Conservation (phyloP, 2,329 filamentous ascomycete species). For the Dichotomopilus funicola region DNA sequence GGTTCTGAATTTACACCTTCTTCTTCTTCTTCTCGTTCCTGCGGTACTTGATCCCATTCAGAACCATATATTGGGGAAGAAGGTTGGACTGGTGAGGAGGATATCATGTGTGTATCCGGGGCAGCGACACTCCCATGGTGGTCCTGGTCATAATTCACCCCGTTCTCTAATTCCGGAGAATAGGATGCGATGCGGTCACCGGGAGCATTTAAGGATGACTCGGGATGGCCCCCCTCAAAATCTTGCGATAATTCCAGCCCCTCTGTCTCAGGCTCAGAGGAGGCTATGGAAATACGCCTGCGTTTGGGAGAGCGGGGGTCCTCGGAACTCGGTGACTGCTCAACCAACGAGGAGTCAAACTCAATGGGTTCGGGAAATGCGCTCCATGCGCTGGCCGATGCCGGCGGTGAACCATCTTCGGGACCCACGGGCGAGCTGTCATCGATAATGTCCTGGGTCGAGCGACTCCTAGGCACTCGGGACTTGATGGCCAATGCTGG, state of each 20-base stretch:
- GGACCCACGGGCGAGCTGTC: conserved; percentile 21
- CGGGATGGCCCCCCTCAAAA: not conserved
- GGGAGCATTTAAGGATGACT: not conserved
- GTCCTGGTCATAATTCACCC: not conserved
- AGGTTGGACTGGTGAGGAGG: not conserved
- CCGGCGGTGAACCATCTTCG: not conserved
- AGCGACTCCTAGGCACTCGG: conserved; percentile 11
- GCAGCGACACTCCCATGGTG: too few species aligned
- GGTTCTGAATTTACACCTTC: too few species aligned
- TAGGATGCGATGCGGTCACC: conserved; percentile 6
- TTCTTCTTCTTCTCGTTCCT: too few species aligned
- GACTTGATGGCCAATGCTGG: conserved; percentile 14
- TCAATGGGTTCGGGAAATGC: conserved; percentile 23
- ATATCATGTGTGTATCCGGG: not conserved
- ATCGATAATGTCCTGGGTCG: conserved; percentile 22
- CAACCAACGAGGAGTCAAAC: conserved; percentile 21
- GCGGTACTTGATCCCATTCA: not conserved
- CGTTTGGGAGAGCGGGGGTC: conserved; percentile 28
- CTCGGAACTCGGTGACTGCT: conserved; percentile 11
- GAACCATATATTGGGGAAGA: not conserved
- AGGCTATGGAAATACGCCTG: conserved; percentile 31
- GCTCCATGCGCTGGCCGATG: not conserved
- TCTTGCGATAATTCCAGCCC: not conserved
- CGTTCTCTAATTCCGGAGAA: conserved; percentile 2
- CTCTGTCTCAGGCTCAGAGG: conserved; percentile 9